Conservation (phyloP, 2,329 filamentous ascomycete genomes). For the Aspergillus pseudotamarii region DNA sequence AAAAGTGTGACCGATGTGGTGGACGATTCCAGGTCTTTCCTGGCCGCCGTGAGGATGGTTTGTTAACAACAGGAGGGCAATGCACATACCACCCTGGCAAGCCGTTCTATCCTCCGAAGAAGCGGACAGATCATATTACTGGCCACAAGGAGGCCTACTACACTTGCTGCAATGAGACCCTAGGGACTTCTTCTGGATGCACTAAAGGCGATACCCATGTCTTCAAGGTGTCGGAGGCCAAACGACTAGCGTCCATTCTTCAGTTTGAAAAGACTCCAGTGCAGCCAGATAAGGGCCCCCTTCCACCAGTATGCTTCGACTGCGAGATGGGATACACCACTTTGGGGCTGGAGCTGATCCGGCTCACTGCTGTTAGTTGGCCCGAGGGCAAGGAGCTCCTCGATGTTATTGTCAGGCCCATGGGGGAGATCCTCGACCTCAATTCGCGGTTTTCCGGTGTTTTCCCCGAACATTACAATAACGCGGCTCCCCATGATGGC, state of each 20-base stretch:
- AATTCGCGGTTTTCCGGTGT: constrained; percentile 94
- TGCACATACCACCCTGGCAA: constrained; percentile 84
- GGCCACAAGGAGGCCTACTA: constrained; percentile 65
- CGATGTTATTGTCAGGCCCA: constrained; percentile 81
- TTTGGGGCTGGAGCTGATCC: constrained; percentile 82
- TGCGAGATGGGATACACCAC: constrained; percentile 98
- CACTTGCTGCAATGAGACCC: constrained; percentile 74
- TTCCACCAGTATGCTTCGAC: constrained; percentile 74
- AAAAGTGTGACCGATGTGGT: constrained; percentile 84
- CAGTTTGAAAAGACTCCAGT: constrained; percentile 78
- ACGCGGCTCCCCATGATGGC: constrained; percentile 62
- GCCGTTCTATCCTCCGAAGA: constrained; percentile 59
- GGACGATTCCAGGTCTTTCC: constrained; percentile 91
- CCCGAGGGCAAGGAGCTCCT: constrained; percentile 73
- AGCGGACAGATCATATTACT: constrained; percentile 59
- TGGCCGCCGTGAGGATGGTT: constrained; percentile 75
- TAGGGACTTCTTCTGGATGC: constrained; percentile 77
- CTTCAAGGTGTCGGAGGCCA: constrained; percentile 78
- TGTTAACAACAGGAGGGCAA: constrained; percentile 72
- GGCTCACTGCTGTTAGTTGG: constrained; percentile 87
- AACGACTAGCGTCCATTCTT: constrained; percentile 74
- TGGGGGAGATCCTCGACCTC: constrained; percentile 83
- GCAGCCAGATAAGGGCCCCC: constrained; percentile 33
- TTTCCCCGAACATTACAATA: constrained; percentile 72
- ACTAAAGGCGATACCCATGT: constrained; percentile 73